Evolutionary conservation across 73 alveolate genomes (phyloP), one percentile per base, ranked within the genome.

Genomic region (Paramecium primaurelia): DNA sequence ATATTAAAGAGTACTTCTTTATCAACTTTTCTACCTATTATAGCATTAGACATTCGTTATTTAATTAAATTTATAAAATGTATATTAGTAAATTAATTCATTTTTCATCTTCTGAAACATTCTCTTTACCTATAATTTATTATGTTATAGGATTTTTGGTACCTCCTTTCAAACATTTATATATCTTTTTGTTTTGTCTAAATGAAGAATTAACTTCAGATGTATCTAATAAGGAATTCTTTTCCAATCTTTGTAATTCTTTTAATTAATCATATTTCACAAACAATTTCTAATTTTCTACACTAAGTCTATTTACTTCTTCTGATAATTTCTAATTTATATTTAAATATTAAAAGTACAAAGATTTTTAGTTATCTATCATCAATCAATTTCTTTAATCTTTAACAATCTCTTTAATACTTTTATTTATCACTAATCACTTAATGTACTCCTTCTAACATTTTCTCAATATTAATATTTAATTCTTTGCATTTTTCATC

Each of bases 401-500:
- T 73, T 9, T 40, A 40, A 38, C 20, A 73, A 3, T 73, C 87
- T 40, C 47, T 73, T 30, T 73, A 37, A 38, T 34, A 73, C 18
- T 20, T 73, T 73, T 73, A 73, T 73, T 73, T 73, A 0, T 73
- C 34, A 32, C 4, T 36, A 37, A 73, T 73, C n/a, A 73, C 87
- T 34, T 32, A n/a, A 38, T 73, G 59, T 2, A 80, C 91, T 22
- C 73, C 71, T 49, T 80, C 71, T 12, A 80, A 25, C 75, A 80
- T 45, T 49, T 42, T 32, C n/a, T 80, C 58, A 0, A 80, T 42
- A 22, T 47, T 80, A 6, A 10, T 9, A 20, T 80, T 49, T 26
- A 80, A 47, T 25, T 42, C 73, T 80, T 25, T 47, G 20, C 71
- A 80, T 80, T 80, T 80, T 18, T 80, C 71, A 49, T 80, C 75